Evolutionary conservation across 2,329 filamentous ascomycete species (phyloP).

Genomic region (Aschersonia sp.): DNA sequence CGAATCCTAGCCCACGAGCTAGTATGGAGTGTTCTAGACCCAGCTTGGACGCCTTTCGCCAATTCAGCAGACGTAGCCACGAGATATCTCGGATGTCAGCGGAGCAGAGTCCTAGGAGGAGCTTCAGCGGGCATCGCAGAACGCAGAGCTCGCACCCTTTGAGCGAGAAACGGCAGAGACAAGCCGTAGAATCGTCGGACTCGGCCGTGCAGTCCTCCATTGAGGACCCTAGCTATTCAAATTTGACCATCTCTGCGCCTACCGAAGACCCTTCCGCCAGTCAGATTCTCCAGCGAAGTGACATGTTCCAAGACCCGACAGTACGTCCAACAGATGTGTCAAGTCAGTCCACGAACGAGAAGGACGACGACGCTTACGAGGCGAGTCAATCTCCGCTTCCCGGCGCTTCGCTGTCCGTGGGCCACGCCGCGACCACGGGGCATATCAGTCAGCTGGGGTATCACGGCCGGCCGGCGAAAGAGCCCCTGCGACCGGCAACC

Average conservation of each 20-base stretch:
- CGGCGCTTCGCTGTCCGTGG: background rate
- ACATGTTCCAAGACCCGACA: conserved; percentile 73
- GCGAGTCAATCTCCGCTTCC: conserved; percentile 5
- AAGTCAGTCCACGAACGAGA: conserved; percentile 12
- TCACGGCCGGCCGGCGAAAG: conserved; percentile 9
- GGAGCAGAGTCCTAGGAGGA: conserved; percentile 36
- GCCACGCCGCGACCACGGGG: conserved; percentile 24
- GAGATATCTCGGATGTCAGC: conserved; percentile 31
- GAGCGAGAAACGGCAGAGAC: conserved; percentile 28
- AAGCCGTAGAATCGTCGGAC: conserved; percentile 50
- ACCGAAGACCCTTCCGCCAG: conserved; percentile 75
- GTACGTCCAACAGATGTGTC: conserved; percentile 36
- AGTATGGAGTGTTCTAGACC: conserved; percentile 36
- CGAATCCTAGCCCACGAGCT: conserved; percentile 35
- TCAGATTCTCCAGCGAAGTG: conserved; percentile 75
- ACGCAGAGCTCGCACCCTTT: conserved; percentile 34
- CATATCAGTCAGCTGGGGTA: conserved; percentile 15
- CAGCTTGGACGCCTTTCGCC: conserved; percentile 38
- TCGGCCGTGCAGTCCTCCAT: conserved; percentile 58
- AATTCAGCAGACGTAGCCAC: conserved; percentile 32
- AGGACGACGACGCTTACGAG: conserved; percentile 7
- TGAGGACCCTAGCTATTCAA: conserved; percentile 63
- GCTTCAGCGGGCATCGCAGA: conserved; percentile 45
- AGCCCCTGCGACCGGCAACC: conserved; percentile 13
- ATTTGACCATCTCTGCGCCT: conserved; percentile 47